These are phyloP conservation scores for Yamadazyma blattariae DNA, from an alignment of 1,139 yeast species.

Conservation along the genomic window DNA sequence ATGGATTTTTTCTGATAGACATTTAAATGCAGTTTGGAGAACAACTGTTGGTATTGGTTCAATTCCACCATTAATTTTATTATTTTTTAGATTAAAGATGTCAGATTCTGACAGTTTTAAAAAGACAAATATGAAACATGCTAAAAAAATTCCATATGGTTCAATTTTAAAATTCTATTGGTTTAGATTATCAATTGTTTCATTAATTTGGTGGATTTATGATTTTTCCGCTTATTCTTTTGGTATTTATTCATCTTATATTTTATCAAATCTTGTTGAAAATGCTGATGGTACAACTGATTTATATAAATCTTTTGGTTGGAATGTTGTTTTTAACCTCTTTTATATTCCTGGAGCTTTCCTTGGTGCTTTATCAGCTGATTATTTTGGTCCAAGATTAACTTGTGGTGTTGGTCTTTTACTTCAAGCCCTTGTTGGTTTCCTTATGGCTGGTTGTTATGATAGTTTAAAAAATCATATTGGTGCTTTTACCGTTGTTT, in stretches of 20 bases:
- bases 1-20: slow-evolving; percentile 73
- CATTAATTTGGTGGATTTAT: slow-evolving; percentile 86
- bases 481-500: slow-evolving; percentile 79
- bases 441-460: slow-evolving; percentile 76
- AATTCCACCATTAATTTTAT: slow-evolving; percentile 78
- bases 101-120: slow-evolving; percentile 69
- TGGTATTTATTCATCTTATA: slow-evolving; percentile 75
- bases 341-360: slow-evolving; percentile 90
- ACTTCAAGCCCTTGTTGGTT: slow-evolving; percentile 79
- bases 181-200: slow-evolving; percentile 69
- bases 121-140: slow-evolving; percentile 66
- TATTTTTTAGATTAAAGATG: slow-evolving; percentile 73
- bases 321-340: slow-evolving; percentile 86
- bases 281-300: slow-evolving; percentile 37
- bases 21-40: slow-evolving; percentile 87
- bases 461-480: slow-evolving; percentile 53
- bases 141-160: slow-evolving; percentile 60
- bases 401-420: slow-evolving; percentile 69
- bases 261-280: slow-evolving; percentile 59
- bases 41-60: slow-evolving; percentile 89
- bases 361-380: slow-evolving; percentile 79
- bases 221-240: slow-evolving; percentile 87
- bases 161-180: slow-evolving; percentile 77
- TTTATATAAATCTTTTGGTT: slow-evolving; percentile 77
- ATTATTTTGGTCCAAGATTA: slow-evolving; percentile 83